Conservation (phyloP, 2,329 filamentous ascomycete species). For the Colletotrichum brevisporum region DNA sequence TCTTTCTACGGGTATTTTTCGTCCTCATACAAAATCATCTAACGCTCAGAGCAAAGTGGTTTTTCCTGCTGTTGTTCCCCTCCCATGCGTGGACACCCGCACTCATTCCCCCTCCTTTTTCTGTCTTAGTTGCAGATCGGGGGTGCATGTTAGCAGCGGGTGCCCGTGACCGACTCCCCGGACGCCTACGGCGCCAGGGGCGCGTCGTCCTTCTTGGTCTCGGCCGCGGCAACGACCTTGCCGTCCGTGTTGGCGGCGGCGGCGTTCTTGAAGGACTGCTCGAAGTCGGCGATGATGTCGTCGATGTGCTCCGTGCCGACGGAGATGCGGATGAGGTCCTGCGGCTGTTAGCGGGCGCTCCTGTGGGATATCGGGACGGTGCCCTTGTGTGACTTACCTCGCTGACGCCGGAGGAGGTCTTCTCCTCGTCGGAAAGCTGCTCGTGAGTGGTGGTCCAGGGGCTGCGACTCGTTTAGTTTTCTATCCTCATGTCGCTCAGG, state of each 20-base stretch:
- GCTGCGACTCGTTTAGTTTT: constrained; percentile 45
- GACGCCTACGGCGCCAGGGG: constrained; percentile 47
- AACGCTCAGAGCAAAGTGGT: background rate
- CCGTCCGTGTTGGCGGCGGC: constrained; percentile 58
- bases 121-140: background rate
- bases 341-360: constrained; percentile 24
- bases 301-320: constrained; percentile 97
- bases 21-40: constrained; percentile 23
- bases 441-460: constrained; percentile 97
- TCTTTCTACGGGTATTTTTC: constrained; percentile 37
- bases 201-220: constrained; percentile 55
- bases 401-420: constrained; percentile 83
- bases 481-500: accelerated
- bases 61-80: constrained; percentile 15
- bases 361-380: background rate
- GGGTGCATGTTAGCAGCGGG: too few species aligned
- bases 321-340: constrained; percentile 94
- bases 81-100: background rate
- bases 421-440: constrained; percentile 89
- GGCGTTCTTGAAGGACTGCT: constrained; percentile 84
- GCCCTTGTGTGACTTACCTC: constrained; percentile 62
- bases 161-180: too few species aligned
- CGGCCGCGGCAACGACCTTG: constrained; percentile 43
- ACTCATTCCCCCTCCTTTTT: background rate
- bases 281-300: constrained; percentile 96